Evolutionary conservation across 2,329 filamentous ascomycete species (phyloP), one percentile per base, ranked within the genome.

Genomic region (Pestalotiopsis fici): DNA sequence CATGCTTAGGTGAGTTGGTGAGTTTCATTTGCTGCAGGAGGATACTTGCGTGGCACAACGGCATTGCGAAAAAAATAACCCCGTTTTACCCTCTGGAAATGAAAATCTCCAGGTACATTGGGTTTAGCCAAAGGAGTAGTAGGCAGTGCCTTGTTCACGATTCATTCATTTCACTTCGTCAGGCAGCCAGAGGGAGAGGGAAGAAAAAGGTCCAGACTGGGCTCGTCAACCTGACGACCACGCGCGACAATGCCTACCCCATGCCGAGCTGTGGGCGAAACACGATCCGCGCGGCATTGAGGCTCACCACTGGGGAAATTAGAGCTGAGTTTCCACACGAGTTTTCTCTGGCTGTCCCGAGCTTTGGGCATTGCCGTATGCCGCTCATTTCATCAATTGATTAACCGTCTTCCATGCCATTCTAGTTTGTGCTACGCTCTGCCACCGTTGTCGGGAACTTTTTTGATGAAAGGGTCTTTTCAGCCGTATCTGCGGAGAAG

Each of bases 151-250:
- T 11, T 35, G 7, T 35, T 35, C 31, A 35, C 31, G 31, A 35
- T 35, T 11, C 6, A 35, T 6, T 35, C 31, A 35, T 35, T 35
- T 35, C 11, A 35, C 31, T 35, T 35, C 9, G 55, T 65, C 63
- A 65, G 63, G 63, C 63, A 65, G 63, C 31, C 55, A 65, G 63
- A 56, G 35, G n/a, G 13, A 65, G 13, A n/a, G n/a, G n/a, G n/a
- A n/a, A n/a, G n/a, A n/a, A n/a, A n/a, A n/a, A n/a, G n/a, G n/a
- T n/a, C n/a, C n/a, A n/a, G n/a, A 31, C 27, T 35, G n/a, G 56
- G 37, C 62, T 56, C 39, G 62, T 56, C 43, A 64, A 64, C 43
- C 63, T 65, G 54, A 65, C 63, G 56, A 37, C 43, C 13, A 43
- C 39, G 39, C 27, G 23, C 59, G 37, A 50, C 61, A 55, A 18